Evolutionary conservation across 1,139 yeast genomes (phyloP).

Genomic region (Suzukiozyma palmioleophila): DNA sequence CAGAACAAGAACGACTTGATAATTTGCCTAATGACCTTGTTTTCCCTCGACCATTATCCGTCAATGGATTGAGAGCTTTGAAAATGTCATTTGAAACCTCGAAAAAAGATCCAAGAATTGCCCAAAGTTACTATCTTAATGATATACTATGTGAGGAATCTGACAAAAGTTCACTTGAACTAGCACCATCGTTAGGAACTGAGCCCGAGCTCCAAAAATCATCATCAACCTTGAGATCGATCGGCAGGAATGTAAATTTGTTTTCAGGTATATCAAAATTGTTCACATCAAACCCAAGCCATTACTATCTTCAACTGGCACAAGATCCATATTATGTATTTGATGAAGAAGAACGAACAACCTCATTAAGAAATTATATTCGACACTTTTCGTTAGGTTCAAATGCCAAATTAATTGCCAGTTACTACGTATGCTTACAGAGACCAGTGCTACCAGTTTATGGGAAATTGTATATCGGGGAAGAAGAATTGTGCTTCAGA

Average conservation of each 20-base stretch:
- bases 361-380: conserved; percentile 53
- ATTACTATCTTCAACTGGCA: conserved; percentile 39
- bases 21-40: conserved; percentile 10
- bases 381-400: conserved; percentile 61
- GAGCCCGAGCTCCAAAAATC: conserved; percentile 7
- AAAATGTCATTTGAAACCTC: conserved; percentile 34
- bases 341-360: conserved; percentile 36
- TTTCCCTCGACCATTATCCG: conserved; percentile 29
- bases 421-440: conserved; percentile 69
- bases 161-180: conserved; percentile 2
- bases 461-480: conserved; percentile 77
- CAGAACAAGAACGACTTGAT: too few species aligned
- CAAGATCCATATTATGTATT: conserved; percentile 44
- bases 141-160: not conserved
- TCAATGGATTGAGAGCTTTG: conserved; percentile 26
- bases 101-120: conserved; percentile 6
- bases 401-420: conserved; percentile 52
- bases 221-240: conserved; percentile 13
- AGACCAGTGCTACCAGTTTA: conserved; percentile 65
- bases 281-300: conserved; percentile 64
- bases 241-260: conserved; percentile 28
- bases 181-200: conserved; percentile 22
- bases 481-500: conserved; percentile 65
- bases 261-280: conserved; percentile 42
- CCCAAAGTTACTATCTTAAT: conserved; percentile 3